These are phyloP conservation scores for Penicillium herquei DNA, from an alignment of 495 filamentous ascomycete genomes.

Conservation along the genomic window DNA sequence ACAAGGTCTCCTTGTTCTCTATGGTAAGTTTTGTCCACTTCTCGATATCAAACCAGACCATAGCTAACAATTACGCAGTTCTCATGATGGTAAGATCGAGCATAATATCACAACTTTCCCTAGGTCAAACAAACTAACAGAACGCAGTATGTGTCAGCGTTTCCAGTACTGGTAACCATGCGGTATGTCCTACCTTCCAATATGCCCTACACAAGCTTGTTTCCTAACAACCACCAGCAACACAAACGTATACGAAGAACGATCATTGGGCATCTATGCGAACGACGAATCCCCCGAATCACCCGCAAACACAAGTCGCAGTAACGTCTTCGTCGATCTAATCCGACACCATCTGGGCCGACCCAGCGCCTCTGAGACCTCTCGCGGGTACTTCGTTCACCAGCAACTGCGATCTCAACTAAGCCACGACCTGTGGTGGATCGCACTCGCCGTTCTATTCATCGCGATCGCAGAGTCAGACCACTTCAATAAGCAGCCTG, in stretches of 20 bases:
- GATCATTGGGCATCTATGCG: slow-evolving; percentile 64
- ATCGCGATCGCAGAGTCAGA: slow-evolving; percentile 72
- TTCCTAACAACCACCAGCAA: slow-evolving; percentile 31
- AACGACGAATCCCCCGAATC: slow-evolving; percentile 31
- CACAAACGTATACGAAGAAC: slow-evolving; percentile 78
- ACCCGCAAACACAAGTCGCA: slow-evolving; percentile 18
- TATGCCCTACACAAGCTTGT: background rate
- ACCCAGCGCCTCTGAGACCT: slow-evolving; percentile 27
- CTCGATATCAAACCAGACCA: background rate
- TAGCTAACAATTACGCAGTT: slow-evolving; percentile 35
- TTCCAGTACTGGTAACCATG: slow-evolving; percentile 58
- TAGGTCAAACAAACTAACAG: slow-evolving; percentile 7
- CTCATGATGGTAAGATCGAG: slow-evolving; percentile 68
- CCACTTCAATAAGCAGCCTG: slow-evolving; percentile 63
- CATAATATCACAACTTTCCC: slow-evolving; percentile 7
- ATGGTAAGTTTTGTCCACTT: slow-evolving; percentile 37
- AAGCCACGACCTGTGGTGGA: slow-evolving; percentile 85
- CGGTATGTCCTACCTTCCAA: slow-evolving; percentile 24
- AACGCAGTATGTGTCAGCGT: slow-evolving; percentile 60
- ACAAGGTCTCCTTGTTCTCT: slow-evolving; percentile 73
- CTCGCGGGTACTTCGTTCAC: slow-evolving; percentile 56
- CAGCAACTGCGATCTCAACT: slow-evolving; percentile 75
- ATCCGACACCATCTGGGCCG: slow-evolving; percentile 29
- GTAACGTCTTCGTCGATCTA: slow-evolving; percentile 23
- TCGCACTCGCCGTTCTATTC: slow-evolving; percentile 68